phyloP scores from a whole-genome alignment of 1,139 yeast genomes.

The Suhomyces panamericanus region DNA sequence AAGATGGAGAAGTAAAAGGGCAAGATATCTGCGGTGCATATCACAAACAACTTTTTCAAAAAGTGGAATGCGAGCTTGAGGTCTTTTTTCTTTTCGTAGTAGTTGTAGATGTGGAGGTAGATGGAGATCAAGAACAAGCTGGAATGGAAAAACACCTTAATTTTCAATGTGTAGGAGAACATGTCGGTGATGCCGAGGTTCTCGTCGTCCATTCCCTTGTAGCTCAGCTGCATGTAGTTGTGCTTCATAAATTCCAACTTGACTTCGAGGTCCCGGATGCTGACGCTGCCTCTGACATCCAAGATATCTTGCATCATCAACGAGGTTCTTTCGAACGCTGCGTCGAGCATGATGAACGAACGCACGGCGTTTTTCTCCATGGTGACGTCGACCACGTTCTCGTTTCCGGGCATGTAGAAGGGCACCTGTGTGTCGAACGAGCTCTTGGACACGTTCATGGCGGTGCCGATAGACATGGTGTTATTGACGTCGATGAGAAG shows the following conservation, averaged over 20 bases:
- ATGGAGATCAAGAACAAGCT: constrained; percentile 32
- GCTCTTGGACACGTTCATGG: constrained; percentile 28
- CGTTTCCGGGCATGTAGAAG: constrained; percentile 30
- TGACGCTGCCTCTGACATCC: constrained; percentile 22
- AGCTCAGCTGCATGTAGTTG: constrained; percentile 15
- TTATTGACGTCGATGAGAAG: constrained; percentile 39
- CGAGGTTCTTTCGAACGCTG: constrained; percentile 18
- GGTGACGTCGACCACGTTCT: constrained; percentile 27
- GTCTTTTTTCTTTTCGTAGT: constrained; percentile 37
- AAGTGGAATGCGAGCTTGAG: constrained; percentile 34
- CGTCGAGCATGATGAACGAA: constrained; percentile 20
- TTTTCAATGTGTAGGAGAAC: constrained; percentile 8
- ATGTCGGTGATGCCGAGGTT: constrained; percentile 1
- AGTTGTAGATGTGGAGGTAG: constrained; percentile 40
- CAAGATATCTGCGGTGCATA: constrained; percentile 37
- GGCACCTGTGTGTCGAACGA: constrained; percentile 38
- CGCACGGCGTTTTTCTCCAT: constrained; percentile 24
- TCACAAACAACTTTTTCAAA: constrained; percentile 32
- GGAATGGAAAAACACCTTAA: constrained; percentile 14
- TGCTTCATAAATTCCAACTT: constrained; percentile 20
- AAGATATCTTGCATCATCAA: constrained; percentile 21
- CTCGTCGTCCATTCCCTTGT: background rate
- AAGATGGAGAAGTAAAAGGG: constrained; percentile 39
- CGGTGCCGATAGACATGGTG: constrained; percentile 40
- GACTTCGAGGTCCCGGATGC: constrained; percentile 21